A percentile compares a stretch with the other conserved stretches of the same genome.
Evolutionary conservation across 805 yeast species (phyloP).

Genomic region (Maudiozyma saulgeensis): DNA sequence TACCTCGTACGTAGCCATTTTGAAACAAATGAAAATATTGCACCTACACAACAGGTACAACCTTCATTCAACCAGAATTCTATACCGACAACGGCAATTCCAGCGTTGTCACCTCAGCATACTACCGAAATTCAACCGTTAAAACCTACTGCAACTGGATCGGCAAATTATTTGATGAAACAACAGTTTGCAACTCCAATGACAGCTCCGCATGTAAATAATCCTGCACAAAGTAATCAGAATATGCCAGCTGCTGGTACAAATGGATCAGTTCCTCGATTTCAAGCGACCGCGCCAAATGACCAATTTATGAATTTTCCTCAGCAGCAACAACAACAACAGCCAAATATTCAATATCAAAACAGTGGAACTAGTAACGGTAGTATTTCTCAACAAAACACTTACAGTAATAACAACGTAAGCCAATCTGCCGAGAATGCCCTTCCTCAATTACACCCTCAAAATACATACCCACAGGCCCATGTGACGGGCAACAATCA

Average conservation of each 20-base stretch:
- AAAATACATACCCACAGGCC: neutral
- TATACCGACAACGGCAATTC: neutral
- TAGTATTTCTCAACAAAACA: slow-evolving; percentile 1
- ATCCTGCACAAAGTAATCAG: neutral
- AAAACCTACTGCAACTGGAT: slow-evolving; percentile 29
- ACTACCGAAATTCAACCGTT: slow-evolving; percentile 22
- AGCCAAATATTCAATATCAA: slow-evolving; percentile 4
- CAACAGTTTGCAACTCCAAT: slow-evolving; percentile 13
- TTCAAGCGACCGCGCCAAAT: slow-evolving; percentile 10
- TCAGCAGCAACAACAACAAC: slow-evolving; percentile 5
- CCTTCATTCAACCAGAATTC: neutral
- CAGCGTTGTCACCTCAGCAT: neutral
- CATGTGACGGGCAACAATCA: neutral
- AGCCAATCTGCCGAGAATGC: neutral
- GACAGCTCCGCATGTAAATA: slow-evolving; percentile 14
- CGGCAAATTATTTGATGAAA: slow-evolving; percentile 27
- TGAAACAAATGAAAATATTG: neutral
- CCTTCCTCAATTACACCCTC: neutral
- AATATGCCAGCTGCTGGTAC: neutral
- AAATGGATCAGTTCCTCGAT: neutral
- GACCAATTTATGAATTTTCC: slow-evolving; percentile 11
- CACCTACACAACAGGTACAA: neutral
- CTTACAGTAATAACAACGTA: neutral
- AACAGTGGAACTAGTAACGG: neutral
- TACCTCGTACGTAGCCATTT: slow-evolving; percentile 23